A percentile compares a stretch with the other conserved stretches of the same genome.
Evolutionary conservation across 2,329 filamentous ascomycete species (phyloP).

Genomic region (Scortechinia acanthostroma): DNA sequence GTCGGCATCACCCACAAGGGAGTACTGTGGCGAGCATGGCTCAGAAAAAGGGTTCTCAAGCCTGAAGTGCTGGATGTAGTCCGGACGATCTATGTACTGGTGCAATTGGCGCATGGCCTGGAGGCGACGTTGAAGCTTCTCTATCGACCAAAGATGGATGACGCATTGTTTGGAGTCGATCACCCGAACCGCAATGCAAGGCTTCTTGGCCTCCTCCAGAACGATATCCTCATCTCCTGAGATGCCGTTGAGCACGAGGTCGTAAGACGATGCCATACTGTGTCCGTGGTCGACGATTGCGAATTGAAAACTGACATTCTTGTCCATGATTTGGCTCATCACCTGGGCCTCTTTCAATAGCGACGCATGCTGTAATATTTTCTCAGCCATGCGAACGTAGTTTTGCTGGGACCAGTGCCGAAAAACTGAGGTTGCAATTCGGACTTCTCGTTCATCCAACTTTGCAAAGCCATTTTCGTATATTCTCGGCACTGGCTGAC

Average conservation of each 20-base stretch:
- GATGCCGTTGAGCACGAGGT: slow-evolving; percentile 86
- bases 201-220: slow-evolving; percentile 75
- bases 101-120: slow-evolving; percentile 93
- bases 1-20: slow-evolving; percentile 84
- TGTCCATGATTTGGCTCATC: slow-evolving; percentile 93
- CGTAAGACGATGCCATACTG: slow-evolving; percentile 84
- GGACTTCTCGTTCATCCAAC: slow-evolving; percentile 54
- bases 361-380: slow-evolving; percentile 79
- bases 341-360: slow-evolving; percentile 91
- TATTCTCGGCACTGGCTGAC: slow-evolving; percentile 54
- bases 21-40: slow-evolving; percentile 83
- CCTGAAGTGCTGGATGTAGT: slow-evolving; percentile 87
- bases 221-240: slow-evolving; percentile 77
- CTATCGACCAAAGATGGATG: slow-evolving; percentile 86
- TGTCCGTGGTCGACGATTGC: slow-evolving; percentile 84
- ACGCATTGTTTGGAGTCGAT: slow-evolving; percentile 83
- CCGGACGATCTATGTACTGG: slow-evolving; percentile 89
- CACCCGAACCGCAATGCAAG: slow-evolving; percentile 82
- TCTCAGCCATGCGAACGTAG: slow-evolving; percentile 90
- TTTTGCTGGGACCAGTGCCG: slow-evolving; percentile 76
- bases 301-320: slow-evolving; percentile 90
- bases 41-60: slow-evolving; percentile 91
- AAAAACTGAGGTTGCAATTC: slow-evolving; percentile 58
- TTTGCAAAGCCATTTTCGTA: slow-evolving; percentile 20
- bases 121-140: slow-evolving; percentile 82